Percentiles rank a stretch among this genome's conserved stretches.
Conservation (phyloP, 2,329 filamentous ascomycete genomes). For the Rachicladosporium sp. region DNA sequence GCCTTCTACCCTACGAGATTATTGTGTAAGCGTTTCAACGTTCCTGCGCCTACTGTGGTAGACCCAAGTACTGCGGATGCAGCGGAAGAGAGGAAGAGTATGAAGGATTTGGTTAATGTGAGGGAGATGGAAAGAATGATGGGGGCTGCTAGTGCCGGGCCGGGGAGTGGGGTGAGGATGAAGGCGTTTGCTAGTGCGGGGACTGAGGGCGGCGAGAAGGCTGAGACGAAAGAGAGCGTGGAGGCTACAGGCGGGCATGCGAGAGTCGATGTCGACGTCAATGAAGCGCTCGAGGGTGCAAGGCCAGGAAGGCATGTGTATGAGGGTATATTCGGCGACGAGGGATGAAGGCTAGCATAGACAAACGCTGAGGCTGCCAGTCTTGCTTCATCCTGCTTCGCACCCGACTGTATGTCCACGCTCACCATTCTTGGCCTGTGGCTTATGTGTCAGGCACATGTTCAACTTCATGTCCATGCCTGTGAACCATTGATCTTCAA, state of each 20-base stretch:
- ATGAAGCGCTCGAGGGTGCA: slow-evolving; percentile 64
- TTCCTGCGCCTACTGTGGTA: slow-evolving; percentile 59
- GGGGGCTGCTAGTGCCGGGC: slow-evolving; percentile 28
- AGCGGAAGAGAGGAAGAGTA: slow-evolving; percentile 37
- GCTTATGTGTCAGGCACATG: too few relatives aligned
- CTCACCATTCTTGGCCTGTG: too few relatives aligned
- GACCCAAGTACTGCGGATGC: slow-evolving; percentile 28
- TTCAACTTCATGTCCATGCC: too few relatives aligned
- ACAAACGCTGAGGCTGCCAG: too few relatives aligned
- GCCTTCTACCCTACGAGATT: slow-evolving; percentile 72
- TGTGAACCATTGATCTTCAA: too few relatives aligned
- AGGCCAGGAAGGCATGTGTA: slow-evolving; percentile 75
- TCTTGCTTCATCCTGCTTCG: too few relatives aligned
- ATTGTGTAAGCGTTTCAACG: slow-evolving; percentile 85
- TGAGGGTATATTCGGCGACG: slow-evolving; percentile 81
- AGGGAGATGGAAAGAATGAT: slow-evolving; percentile 44
- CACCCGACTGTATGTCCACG: too few relatives aligned
- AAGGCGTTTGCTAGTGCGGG: slow-evolving; percentile 7
- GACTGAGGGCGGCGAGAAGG: slow-evolving; percentile 10
- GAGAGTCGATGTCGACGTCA: slow-evolving; percentile 56
- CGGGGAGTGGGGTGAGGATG: neutral
- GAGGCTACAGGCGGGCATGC: too few relatives aligned
- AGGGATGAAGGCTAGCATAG: slow-evolving; percentile 19
- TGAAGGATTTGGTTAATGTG: slow-evolving; percentile 42
- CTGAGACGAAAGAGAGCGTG: slow-evolving; percentile 10